Conservation (phyloP, 1,139 yeast genomes). For the Arxiozyma bovina region DNA sequence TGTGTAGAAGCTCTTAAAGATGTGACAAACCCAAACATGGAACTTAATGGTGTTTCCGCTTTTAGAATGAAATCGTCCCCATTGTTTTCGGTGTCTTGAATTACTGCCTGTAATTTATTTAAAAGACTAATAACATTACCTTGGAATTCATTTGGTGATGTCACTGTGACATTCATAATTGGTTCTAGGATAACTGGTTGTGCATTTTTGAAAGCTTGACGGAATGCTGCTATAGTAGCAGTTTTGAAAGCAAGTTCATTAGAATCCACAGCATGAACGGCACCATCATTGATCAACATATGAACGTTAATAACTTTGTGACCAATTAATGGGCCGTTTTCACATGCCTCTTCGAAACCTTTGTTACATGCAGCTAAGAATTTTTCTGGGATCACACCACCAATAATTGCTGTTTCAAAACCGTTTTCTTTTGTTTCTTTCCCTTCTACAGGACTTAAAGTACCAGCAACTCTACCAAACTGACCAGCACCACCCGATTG, state of each 20-base stretch:
- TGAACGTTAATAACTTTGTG: constrained; percentile 86
- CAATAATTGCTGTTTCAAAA: constrained; percentile 71
- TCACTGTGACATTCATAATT: constrained; percentile 84
- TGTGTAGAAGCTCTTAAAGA: constrained; percentile 93
- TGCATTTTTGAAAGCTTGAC: constrained; percentile 76
- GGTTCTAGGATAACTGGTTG: constrained; percentile 91
- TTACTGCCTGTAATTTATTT: constrained; percentile 87
- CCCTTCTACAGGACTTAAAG: constrained; percentile 55
- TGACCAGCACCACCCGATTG: constrained; percentile 99
- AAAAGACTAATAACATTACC: constrained; percentile 84
- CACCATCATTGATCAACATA: constrained; percentile 96
- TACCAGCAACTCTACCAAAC: constrained; percentile 94
- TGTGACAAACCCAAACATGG: constrained; percentile 95
- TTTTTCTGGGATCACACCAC: constrained; percentile 95
- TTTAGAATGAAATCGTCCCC: constrained; percentile 88
- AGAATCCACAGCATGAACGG: constrained; percentile 93
- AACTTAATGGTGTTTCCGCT: constrained; percentile 91
- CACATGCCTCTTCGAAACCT: constrained; percentile 92
- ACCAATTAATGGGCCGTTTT: constrained; percentile 94
- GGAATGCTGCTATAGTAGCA: constrained; percentile 88
- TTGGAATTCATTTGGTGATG: constrained; percentile 96
- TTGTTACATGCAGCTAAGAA: constrained; percentile 88
- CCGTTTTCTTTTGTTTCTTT: constrained; percentile 12
- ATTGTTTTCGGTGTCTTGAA: constrained; percentile 87
- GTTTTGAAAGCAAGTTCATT: constrained; percentile 91